Evolutionary conservation across 306 rosid genomes (phyloP).

Genomic region (Calophaca sinica): DNA sequence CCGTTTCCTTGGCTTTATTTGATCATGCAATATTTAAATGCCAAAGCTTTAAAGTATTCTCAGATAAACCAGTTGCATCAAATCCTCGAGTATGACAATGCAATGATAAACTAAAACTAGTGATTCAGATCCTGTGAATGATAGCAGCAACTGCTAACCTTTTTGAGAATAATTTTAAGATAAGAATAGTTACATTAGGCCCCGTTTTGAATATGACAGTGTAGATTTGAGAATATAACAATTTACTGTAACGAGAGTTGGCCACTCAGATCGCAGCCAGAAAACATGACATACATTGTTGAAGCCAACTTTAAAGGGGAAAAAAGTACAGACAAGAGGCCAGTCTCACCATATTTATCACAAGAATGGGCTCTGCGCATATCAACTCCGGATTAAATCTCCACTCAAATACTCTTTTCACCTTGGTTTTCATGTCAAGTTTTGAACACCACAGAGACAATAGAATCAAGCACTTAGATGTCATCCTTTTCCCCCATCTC

Average conservation of each 20-base stretch:
- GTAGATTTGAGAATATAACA: constrained; percentile 5
- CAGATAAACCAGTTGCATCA: background rate
- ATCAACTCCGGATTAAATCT: background rate
- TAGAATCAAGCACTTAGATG: background rate
- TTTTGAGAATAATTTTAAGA: background rate
- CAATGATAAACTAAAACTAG: constrained; percentile 8
- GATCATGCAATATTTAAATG: background rate
- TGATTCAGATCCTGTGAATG: background rate
- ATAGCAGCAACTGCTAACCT: constrained; percentile 10
- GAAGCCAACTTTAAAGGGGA: constrained; percentile 2
- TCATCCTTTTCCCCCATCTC: constrained; percentile 21
- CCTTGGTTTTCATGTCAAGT: background rate
- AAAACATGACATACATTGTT: constrained; percentile 9
- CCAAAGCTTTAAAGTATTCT: constrained; percentile 1
- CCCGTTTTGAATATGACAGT: background rate
- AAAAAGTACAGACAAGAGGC: background rate
- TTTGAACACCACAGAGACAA: constrained; percentile 23
- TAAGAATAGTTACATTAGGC: background rate
- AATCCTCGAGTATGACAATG: background rate
- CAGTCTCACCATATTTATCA: background rate
- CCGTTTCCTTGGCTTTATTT: background rate
- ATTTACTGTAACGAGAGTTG: constrained; percentile 3
- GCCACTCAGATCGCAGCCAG: background rate
- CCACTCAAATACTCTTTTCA: background rate
- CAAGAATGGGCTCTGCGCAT: background rate